Percentiles rank a stretch among this genome's conserved stretches.
These are phyloP conservation scores for Orbilia ellipsospora DNA, from an alignment of 2,329 filamentous ascomycete genomes.

Conservation along the genomic window DNA sequence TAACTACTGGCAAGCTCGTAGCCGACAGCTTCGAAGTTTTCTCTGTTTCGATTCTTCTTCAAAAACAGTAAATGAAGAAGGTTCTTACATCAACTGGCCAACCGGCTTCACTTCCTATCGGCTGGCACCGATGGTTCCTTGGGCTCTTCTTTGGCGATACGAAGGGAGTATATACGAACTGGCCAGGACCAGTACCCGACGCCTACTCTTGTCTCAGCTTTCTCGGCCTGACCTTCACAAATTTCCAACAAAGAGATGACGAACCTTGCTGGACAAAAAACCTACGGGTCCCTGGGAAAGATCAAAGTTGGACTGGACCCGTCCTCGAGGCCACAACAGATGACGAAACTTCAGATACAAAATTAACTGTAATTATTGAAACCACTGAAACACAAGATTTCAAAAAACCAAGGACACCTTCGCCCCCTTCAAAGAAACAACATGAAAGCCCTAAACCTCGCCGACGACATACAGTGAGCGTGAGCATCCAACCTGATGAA, in stretches of 20 bases:
- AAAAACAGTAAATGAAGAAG: conserved; percentile 35
- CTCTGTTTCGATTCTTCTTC: conserved; percentile 17
- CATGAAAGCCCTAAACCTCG: conserved; percentile 3
- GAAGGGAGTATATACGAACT: conserved; percentile 49
- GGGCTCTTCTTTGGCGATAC: conserved; percentile 39
- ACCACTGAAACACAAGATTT: not conserved
- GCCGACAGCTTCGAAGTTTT: not conserved
- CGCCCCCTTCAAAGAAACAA: not conserved
- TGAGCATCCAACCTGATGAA: conserved; percentile 49
- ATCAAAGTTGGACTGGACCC: conserved; percentile 44
- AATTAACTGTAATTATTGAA: conserved; percentile 24
- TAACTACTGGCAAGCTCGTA: conserved; percentile 21
- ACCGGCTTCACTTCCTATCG: conserved; percentile 47
- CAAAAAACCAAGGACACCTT: not conserved
- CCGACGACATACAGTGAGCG: conserved; percentile 17
- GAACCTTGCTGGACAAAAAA: conserved; percentile 8
- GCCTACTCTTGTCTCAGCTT: conserved; percentile 40
- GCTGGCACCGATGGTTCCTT: conserved; percentile 54
- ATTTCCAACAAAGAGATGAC: conserved; percentile 29
- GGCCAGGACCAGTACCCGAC: conserved; percentile 50
- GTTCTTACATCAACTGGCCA: conserved; percentile 30
- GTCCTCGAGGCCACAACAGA: conserved; percentile 19
- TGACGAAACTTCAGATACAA: conserved; percentile 25
- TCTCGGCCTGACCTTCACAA: conserved; percentile 44
- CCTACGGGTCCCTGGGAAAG: conserved; percentile 35